Evolutionary conservation across 768 basidiomycete genomes (phyloP).

Genomic region (Tylopilus vinaceipallidus): DNA sequence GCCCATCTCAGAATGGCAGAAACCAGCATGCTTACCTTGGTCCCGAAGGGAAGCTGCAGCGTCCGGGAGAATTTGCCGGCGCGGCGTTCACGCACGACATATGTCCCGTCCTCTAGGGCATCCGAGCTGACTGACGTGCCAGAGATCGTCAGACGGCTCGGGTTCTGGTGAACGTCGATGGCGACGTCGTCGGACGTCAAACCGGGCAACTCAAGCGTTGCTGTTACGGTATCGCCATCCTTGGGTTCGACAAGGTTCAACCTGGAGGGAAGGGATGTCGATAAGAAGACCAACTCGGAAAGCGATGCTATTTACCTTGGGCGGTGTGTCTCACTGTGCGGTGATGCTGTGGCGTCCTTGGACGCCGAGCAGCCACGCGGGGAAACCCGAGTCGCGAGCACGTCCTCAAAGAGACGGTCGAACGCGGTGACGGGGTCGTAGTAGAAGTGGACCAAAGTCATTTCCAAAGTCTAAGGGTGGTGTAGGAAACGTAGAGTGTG

Average conservation of each 20-base stretch:
- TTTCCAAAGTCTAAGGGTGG: too few relatives aligned
- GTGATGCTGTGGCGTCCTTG: neutral
- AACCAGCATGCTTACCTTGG: constrained; percentile 36
- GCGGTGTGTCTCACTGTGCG: neutral
- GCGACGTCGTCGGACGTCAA: constrained; percentile 46
- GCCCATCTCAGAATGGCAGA: neutral
- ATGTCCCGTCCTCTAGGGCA: constrained; percentile 36
- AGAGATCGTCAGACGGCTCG: constrained; percentile 46
- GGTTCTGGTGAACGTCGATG: constrained; percentile 48
- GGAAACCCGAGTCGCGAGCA: constrained; percentile 23
- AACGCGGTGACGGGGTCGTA: constrained; percentile 1
- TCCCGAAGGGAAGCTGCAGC: constrained; percentile 45
- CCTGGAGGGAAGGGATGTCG: constrained; percentile 23
- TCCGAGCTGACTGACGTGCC: constrained; percentile 38
- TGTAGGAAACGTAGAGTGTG: too few relatives aligned
- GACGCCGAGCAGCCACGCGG: neutral
- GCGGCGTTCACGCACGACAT: constrained; percentile 43
- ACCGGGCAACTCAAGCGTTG: constrained; percentile 56
- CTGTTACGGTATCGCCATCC: constrained; percentile 42
- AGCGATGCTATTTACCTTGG: constrained; percentile 27
- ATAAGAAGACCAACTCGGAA: too few relatives aligned
- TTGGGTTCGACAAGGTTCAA: constrained; percentile 48
- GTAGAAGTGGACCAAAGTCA: constrained; percentile 2
- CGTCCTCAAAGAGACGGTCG: constrained; percentile 10
- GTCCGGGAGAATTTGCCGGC: constrained; percentile 46